Conservation (phyloP, 306 rosid species). For the Vachellia pachyceras region DNA sequence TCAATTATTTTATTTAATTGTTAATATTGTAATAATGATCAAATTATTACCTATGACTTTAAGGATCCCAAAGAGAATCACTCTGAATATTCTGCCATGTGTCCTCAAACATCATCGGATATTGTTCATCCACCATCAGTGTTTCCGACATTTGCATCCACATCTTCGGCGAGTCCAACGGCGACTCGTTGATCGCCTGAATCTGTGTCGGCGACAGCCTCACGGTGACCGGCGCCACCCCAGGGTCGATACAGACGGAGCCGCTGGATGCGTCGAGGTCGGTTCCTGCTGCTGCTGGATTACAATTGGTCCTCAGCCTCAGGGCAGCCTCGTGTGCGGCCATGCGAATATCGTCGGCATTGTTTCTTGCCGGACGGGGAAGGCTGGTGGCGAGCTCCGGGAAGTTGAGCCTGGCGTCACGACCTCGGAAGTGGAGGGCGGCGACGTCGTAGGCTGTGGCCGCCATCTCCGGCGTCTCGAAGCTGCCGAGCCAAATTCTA, state of each 20-base stretch:
- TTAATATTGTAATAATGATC: not conserved
- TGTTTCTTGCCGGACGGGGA: conserved; percentile 69
- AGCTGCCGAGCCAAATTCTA: conserved; percentile 91
- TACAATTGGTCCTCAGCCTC: conserved; percentile 37
- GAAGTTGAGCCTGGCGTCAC: conserved; percentile 70
- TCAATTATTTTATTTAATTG: not conserved
- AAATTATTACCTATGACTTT: conserved; percentile 22
- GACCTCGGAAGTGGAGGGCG: conserved; percentile 74
- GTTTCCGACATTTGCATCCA: conserved; percentile 59
- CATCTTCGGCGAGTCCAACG: conserved; percentile 53
- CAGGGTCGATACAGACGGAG: not conserved
- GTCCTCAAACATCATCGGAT: conserved; percentile 42
- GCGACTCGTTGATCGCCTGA: conserved; percentile 63
- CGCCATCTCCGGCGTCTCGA: conserved; percentile 80
- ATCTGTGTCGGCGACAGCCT: conserved; percentile 58
- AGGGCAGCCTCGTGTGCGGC: conserved; percentile 87
- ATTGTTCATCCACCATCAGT: conserved; percentile 45
- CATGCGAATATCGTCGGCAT: conserved; percentile 72
- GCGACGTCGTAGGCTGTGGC: conserved; percentile 94
- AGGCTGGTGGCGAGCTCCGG: conserved; percentile 62
- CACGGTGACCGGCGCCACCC: conserved; percentile 44
- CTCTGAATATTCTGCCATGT: conserved; percentile 46
- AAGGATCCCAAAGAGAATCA: conserved; percentile 60
- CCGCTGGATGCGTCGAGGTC: not conserved
- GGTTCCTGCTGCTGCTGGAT: not conserved